A percentile compares a stretch with the other conserved stretches of the same genome.
Evolutionary conservation across 805 yeast genomes (phyloP).

Genomic region (Lipomyces chichibuensis): DNA sequence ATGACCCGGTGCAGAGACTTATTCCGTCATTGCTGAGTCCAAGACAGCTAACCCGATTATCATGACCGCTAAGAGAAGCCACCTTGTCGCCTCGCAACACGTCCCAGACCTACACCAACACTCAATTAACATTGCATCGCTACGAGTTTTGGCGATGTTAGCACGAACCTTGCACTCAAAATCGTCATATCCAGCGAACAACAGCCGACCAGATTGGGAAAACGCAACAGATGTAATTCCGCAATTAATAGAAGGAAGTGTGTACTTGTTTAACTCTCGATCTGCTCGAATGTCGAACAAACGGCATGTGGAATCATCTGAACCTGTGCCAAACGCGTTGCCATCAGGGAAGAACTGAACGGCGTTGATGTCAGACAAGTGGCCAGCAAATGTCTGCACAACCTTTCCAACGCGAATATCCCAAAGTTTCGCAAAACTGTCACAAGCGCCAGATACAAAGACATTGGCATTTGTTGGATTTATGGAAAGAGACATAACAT

Average conservation of each 20-base stretch:
- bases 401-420: conserved; percentile 60
- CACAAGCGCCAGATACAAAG: conserved; percentile 71
- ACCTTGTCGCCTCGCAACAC: conserved; percentile 63
- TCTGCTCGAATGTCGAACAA: conserved; percentile 78
- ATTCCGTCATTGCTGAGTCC: conserved; percentile 71
- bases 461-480: conserved; percentile 61
- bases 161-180: conserved; percentile 53
- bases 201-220: conserved; percentile 70
- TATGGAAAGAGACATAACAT: conserved; percentile 60
- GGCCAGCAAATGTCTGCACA: conserved; percentile 51
- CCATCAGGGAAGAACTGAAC: conserved; percentile 71
- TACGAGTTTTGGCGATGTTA: neutral
- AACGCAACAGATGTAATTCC: conserved; percentile 71
- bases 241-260: conserved; percentile 17
- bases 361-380: conserved; percentile 66
- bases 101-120: conserved; percentile 65
- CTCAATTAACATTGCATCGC: neutral
- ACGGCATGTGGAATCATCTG: conserved; percentile 74
- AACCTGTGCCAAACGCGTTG: conserved; percentile 69
- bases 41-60: conserved; percentile 64
- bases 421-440: conserved; percentile 77
- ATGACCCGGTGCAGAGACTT: conserved; percentile 75
- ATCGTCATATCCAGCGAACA: conserved; percentile 77
- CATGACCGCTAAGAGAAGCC: conserved; percentile 68
- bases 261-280: conserved; percentile 61